These are phyloP conservation scores for Nicotiana rustica DNA, from an alignment of 305 asterid genomes.

Conservation along the genomic window DNA sequence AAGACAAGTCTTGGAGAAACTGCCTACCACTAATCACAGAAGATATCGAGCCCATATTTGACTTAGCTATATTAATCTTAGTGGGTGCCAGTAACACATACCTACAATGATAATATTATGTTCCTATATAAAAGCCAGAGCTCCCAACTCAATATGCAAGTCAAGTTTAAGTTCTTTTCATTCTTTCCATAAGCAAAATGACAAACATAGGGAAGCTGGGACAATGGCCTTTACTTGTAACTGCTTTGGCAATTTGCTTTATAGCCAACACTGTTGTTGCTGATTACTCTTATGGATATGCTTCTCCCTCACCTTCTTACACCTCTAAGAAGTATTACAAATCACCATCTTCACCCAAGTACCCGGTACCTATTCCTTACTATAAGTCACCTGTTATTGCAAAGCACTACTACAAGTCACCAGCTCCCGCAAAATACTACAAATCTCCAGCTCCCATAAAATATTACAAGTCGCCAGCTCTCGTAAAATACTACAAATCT, in stretches of 20 bases:
- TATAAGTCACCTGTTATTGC: neutral
- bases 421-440: neutral
- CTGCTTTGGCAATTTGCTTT: neutral
- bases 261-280: neutral
- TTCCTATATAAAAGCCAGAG: neutral
- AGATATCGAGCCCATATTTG: neutral
- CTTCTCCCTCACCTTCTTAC: neutral
- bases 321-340: neutral
- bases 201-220: neutral
- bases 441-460: too few relatives aligned
- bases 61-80: too few relatives aligned
- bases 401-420: neutral
- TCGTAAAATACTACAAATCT: too few relatives aligned
- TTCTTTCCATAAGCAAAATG: neutral
- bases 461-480: too few relatives aligned
- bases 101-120: too few relatives aligned
- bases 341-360: neutral
- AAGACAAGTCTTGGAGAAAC: too few relatives aligned
- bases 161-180: neutral
- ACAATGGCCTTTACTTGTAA: neutral
- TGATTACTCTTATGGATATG: conserved; percentile 8
- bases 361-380: neutral
- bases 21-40: neutral
- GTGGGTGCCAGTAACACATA: too few relatives aligned
- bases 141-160: neutral